Evolutionary conservation across 179 eudicot genomes (phyloP), one percentile per base, ranked within the genome.

Genomic region (Pouteria campechiana): DNA sequence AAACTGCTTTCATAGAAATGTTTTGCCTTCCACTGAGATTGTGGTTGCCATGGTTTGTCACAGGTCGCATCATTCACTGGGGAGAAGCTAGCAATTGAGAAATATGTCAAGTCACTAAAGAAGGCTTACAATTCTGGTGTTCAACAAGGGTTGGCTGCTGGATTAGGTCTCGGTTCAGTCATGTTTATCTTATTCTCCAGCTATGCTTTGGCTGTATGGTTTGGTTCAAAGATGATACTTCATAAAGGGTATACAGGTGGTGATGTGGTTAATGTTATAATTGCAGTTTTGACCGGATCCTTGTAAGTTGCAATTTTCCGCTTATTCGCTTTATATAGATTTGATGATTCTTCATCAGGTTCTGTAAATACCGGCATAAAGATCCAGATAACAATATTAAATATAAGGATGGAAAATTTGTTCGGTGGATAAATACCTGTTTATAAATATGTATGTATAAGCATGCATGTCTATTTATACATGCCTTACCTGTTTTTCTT

Each of bases 21-120:
- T n/a, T n/a, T n/a, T n/a, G n/a, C n/a, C n/a, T n/a, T n/a, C n/a
- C n/a, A n/a, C n/a, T n/a, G n/a, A n/a, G n/a, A n/a, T n/a, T n/a
- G n/a, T n/a, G n/a, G n/a, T n/a, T n/a, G n/a, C n/a, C n/a, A n/a
- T 14, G 8, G 11, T 9, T 17, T 14, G 2, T 10, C 6, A 16
- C 36, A 70, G 72, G 76, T 70, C 39, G 72, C 46, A 30, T 70
- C 76, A 23, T 74, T 69, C 34, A 61, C 72, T 0, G 72, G 75
- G 36, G 80, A 74, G 63, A 55, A 41, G 37, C 50, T 44, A 42
- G 67, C 76, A 23, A 37, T 61, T 7, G 34, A 44, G 0, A 49
- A 51, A 15, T 69, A 57, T 31, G 46, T 32, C 6, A 47, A 46
- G 50, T 46, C 60, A 18, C 68, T 74, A 18, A 24, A 15, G 4